Conservation (phyloP, 345 rosid species). For the Nasturtium officinale region DNA sequence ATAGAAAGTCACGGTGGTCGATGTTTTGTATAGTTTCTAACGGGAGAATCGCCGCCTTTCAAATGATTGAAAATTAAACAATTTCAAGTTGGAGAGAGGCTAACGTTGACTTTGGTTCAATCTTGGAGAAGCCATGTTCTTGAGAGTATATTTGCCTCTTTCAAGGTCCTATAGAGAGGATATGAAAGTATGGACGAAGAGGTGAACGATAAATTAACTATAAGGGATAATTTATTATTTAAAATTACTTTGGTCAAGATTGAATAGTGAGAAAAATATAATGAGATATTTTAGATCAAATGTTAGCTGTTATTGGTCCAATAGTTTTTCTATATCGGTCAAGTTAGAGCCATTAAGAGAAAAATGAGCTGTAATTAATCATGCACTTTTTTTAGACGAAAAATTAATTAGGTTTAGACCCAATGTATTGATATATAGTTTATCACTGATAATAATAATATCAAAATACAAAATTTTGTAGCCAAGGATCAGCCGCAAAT, state of each 20-base stretch:
- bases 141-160: slow-evolving; percentile 25
- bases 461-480: not conserved
- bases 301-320: slow-evolving; percentile 17
- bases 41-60: slow-evolving; percentile 33
- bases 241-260: not conserved
- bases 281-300: not conserved
- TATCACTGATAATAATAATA: slow-evolving; percentile 10
- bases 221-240: not conserved
- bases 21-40: slow-evolving; percentile 15
- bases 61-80: slow-evolving; percentile 34
- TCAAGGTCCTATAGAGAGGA: slow-evolving; percentile 26
- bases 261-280: not conserved
- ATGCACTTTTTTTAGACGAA: slow-evolving; percentile 22
- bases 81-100: slow-evolving; percentile 13
- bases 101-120: slow-evolving; percentile 41
- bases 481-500: not conserved
- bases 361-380: slow-evolving; percentile 22
- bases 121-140: slow-evolving; percentile 35
- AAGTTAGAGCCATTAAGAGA: slow-evolving; percentile 1
- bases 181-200: slow-evolving; percentile 8
- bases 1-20: slow-evolving; percentile 23
- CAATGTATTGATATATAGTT: slow-evolving; percentile 12
- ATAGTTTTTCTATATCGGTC: slow-evolving; percentile 21
- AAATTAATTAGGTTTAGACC: not conserved
- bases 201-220: slow-evolving; percentile 3